phyloP scores from a whole-genome alignment of 345 rosid genomes.

The Ceriops decandra region DNA sequence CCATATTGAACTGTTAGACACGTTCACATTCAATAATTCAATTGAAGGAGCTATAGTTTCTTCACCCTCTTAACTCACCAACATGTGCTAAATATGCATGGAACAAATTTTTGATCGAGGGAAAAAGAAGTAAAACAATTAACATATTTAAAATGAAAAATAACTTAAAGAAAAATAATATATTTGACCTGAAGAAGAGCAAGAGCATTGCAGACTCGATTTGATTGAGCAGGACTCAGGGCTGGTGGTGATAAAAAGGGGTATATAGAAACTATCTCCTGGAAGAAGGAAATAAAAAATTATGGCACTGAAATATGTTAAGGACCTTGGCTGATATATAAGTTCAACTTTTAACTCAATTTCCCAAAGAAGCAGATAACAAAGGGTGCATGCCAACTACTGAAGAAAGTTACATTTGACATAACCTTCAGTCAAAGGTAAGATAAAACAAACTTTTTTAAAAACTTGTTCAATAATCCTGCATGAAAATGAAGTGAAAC shows the following conservation, averaged over 20 bases:
- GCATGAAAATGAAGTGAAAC: background rate
- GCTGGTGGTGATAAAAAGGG: conserved; percentile 93
- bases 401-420: background rate
- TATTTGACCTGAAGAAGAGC: conserved; percentile 90
- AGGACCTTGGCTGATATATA: background rate
- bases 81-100: background rate
- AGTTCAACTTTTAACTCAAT: background rate
- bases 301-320: background rate
- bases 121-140: too few relatives aligned
- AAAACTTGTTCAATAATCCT: background rate
- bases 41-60: background rate
- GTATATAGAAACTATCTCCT: conserved; percentile 97
- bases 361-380: background rate
- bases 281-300: conserved; percentile 22
- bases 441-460: background rate
- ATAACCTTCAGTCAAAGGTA: conserved; percentile 1
- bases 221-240: conserved; percentile 85
- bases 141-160: too few relatives aligned
- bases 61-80: background rate
- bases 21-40: background rate
- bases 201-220: conserved; percentile 95
- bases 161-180: background rate
- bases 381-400: background rate
- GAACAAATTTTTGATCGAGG: background rate
- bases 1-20: conserved; percentile 4